Conservation (phyloP, 106 monocot genomes). For the Allium fistulosum region DNA sequence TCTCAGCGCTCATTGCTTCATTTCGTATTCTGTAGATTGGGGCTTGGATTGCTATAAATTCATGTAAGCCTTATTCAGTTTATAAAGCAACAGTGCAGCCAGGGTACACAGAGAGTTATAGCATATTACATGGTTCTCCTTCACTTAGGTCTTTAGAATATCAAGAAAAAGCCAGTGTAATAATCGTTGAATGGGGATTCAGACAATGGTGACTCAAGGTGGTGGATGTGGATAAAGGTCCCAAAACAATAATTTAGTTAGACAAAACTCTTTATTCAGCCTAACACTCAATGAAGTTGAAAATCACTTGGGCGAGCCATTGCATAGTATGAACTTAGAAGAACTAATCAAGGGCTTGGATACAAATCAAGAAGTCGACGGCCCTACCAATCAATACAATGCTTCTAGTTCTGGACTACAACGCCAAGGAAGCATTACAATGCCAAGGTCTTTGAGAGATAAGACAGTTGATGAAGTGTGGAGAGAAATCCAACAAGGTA, state of each 20-base stretch:
- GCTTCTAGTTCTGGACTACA: slow-evolving; percentile 33
- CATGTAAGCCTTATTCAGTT: neutral
- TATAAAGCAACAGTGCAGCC: neutral
- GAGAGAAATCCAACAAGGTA: slow-evolving; percentile 56
- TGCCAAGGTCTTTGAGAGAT: slow-evolving; percentile 44
- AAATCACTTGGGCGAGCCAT: slow-evolving; percentile 57
- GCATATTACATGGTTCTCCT: neutral
- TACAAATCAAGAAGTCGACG: slow-evolving; percentile 14
- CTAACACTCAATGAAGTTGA: slow-evolving; percentile 78
- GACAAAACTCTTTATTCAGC: slow-evolving; percentile 59
- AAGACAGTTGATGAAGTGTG: slow-evolving; percentile 85
- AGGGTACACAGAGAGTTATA: neutral
- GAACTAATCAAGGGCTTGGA: slow-evolving; percentile 62
- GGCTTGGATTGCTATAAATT: neutral
- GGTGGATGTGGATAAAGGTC: slow-evolving; percentile 31
- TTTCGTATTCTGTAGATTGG: neutral
- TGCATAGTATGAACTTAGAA: slow-evolving; percentile 83
- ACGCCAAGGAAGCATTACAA: slow-evolving; percentile 46
- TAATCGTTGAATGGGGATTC: slow-evolving; percentile 28
- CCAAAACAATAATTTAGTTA: slow-evolving; percentile 22
- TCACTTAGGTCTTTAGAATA: neutral
- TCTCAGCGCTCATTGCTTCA: neutral
- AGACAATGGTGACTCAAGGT: slow-evolving; percentile 45
- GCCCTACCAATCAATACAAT: slow-evolving; percentile 7
- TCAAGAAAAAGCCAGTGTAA: neutral